These are phyloP conservation scores for Suillus alpinus DNA, from an alignment of 768 basidiomycete species.

Conservation along the genomic window DNA sequence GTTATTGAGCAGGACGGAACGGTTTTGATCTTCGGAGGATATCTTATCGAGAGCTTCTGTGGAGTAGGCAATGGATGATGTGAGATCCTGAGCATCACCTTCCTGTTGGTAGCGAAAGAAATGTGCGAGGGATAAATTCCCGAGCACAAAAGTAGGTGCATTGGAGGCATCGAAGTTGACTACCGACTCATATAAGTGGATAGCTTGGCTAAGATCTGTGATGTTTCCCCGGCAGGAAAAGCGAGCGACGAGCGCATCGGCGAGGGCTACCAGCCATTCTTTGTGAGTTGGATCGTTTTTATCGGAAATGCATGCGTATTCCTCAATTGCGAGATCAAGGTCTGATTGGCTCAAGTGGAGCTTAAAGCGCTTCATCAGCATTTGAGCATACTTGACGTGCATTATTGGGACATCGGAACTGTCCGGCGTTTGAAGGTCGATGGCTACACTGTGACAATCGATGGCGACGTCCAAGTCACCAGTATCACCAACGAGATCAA, in stretches of 20 bases:
- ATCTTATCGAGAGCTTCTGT: slow-evolving; percentile 20
- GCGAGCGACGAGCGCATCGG: slow-evolving; percentile 6
- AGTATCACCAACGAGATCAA: slow-evolving; percentile 11
- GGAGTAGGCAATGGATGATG: slow-evolving; percentile 24
- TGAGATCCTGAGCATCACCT: slow-evolving; percentile 24
- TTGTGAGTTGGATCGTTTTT: slow-evolving; percentile 15
- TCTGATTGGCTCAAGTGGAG: background rate
- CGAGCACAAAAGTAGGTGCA: background rate
- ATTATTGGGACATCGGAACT: slow-evolving; percentile 10
- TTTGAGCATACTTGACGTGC: background rate
- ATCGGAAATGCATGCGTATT: slow-evolving; percentile 3
- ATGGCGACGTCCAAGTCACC: slow-evolving; percentile 29
- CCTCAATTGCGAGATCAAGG: background rate
- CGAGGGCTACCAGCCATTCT: slow-evolving; percentile 13
- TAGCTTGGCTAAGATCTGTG: slow-evolving; percentile 16
- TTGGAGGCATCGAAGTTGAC: slow-evolving; percentile 14
- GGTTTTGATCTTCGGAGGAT: slow-evolving; percentile 11
- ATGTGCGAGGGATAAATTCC: background rate
- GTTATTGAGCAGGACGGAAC: background rate
- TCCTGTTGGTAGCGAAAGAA: slow-evolving; percentile 24
- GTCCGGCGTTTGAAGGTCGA: slow-evolving; percentile 17
- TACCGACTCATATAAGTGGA: slow-evolving; percentile 20
- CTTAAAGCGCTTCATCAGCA: slow-evolving; percentile 5
- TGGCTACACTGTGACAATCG: slow-evolving; percentile 16
- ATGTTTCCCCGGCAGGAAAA: slow-evolving; percentile 11